Percentiles rank a stretch among this genome's conserved stretches.
Evolutionary conservation across 2,329 filamentous ascomycete species (phyloP).

Genomic region (Pseudonectria foliicola): DNA sequence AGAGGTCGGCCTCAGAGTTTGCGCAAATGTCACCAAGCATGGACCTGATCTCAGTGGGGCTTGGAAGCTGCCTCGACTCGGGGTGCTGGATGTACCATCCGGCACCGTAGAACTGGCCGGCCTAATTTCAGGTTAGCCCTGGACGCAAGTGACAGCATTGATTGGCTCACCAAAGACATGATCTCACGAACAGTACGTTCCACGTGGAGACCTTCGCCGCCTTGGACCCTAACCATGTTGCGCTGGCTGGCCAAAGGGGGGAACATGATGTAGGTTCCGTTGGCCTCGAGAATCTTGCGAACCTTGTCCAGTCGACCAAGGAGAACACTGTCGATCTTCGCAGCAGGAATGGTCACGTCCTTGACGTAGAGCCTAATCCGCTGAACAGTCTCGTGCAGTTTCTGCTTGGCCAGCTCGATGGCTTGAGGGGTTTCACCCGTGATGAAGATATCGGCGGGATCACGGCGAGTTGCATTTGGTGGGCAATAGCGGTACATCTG

Average conservation of each 20-base stretch:
- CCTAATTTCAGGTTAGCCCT: conserved; percentile 42
- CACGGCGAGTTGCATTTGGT: conserved; percentile 69
- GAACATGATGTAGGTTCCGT: conserved; percentile 91
- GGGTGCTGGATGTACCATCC: conserved; percentile 89
- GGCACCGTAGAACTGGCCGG: conserved; percentile 94
- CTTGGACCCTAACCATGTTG: conserved; percentile 81
- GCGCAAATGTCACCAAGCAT: conserved; percentile 95
- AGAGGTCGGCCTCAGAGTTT: conserved; percentile 90
- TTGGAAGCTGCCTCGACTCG: conserved; percentile 54
- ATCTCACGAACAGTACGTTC: conserved; percentile 93
- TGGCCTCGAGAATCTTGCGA: conserved; percentile 93
- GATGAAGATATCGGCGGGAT: conserved; percentile 88
- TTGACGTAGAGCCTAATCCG: conserved; percentile 83
- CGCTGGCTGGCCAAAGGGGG: conserved; percentile 81
- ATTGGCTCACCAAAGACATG: conserved; percentile 71
- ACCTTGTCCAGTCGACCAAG: conserved; percentile 91
- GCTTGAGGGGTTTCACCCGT: conserved; percentile 81
- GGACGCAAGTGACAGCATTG: background rate
- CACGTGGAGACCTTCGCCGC: conserved; percentile 85
- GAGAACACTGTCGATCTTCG: conserved; percentile 92
- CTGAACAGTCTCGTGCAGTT: conserved; percentile 77
- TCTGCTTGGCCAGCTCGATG: conserved; percentile 84
- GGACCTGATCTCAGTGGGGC: conserved; percentile 69
- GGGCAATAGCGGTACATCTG: conserved; percentile 87
- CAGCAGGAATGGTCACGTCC: conserved; percentile 79